These are phyloP conservation scores for Linderniella brevidens DNA, from an alignment of 257 asterid species.

Conservation along the genomic window DNA sequence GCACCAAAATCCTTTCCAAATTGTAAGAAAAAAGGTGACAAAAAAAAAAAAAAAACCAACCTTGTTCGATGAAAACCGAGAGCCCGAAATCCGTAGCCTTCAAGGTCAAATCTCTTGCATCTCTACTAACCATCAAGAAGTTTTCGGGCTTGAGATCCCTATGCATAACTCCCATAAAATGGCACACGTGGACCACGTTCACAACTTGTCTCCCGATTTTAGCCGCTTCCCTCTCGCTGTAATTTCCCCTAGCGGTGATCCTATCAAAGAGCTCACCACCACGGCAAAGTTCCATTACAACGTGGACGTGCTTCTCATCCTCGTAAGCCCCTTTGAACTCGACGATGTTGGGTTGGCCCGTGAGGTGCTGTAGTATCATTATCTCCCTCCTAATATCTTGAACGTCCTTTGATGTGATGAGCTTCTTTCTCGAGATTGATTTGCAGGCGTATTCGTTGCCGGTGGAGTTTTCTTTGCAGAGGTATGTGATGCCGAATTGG, in stretches of 20 bases:
- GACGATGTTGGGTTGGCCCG: constrained; percentile 54
- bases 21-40: no score
- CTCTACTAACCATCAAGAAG: constrained; percentile 37
- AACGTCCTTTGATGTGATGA: constrained; percentile 19
- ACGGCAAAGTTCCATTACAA: constrained; percentile 51
- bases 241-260: constrained; percentile 39
- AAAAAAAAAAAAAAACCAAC: constrained; percentile 12
- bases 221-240: constrained; percentile 50
- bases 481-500: constrained; percentile 44
- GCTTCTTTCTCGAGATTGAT: constrained; percentile 28
- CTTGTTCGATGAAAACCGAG: constrained; percentile 53
- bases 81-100: constrained; percentile 61
- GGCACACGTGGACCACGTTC: constrained; percentile 55
- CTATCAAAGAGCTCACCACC: constrained; percentile 66
- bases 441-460: constrained; percentile 38
- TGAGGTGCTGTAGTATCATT: constrained; percentile 34
- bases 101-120: constrained; percentile 20
- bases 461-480: constrained; percentile 34
- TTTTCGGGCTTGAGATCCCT: constrained; percentile 61
- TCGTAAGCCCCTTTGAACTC: constrained; percentile 55
- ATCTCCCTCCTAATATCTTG: constrained; percentile 33
- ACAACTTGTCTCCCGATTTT: constrained; percentile 44
- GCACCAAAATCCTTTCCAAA: no score
- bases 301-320: constrained; percentile 21
- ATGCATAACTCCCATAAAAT: constrained; percentile 69